Conservation (phyloP, 768 basidiomycete genomes). For the Trametes cingulata region DNA sequence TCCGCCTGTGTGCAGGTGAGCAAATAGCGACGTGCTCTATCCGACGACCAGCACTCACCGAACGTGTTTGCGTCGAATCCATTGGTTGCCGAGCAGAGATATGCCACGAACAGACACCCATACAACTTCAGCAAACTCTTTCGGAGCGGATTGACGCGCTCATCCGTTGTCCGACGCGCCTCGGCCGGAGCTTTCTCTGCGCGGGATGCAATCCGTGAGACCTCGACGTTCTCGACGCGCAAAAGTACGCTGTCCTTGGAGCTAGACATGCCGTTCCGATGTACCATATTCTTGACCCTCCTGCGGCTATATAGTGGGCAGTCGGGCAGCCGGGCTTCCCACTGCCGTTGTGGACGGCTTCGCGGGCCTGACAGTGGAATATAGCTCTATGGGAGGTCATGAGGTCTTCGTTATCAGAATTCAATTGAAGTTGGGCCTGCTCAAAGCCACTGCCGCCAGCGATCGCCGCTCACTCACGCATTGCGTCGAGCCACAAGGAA, state of each 20-base stretch:
- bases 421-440: no score
- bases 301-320: neutral
- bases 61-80: slow-evolving; percentile 34
- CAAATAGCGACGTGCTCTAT: neutral
- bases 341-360: neutral
- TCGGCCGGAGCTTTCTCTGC: neutral
- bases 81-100: slow-evolving; percentile 31
- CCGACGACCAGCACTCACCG: slow-evolving; percentile 10
- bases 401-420: neutral
- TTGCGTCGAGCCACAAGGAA: no score
- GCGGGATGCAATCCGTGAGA: neutral
- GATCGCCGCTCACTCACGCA: no score
- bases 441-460: no score
- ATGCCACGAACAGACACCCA: slow-evolving; percentile 28
- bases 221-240: neutral
- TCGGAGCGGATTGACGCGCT: neutral
- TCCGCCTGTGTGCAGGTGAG: slow-evolving; percentile 12
- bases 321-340: neutral
- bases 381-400: neutral
- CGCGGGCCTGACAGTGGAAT: neutral
- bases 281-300: neutral
- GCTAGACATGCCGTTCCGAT: neutral
- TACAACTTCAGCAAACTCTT: slow-evolving; percentile 21
- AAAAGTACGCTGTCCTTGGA: slow-evolving; percentile 9
- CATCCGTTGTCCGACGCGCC: neutral